phyloP scores from a whole-genome alignment of 2,329 filamentous ascomycete genomes.

The Pseudogymnoascus sp. region DNA sequence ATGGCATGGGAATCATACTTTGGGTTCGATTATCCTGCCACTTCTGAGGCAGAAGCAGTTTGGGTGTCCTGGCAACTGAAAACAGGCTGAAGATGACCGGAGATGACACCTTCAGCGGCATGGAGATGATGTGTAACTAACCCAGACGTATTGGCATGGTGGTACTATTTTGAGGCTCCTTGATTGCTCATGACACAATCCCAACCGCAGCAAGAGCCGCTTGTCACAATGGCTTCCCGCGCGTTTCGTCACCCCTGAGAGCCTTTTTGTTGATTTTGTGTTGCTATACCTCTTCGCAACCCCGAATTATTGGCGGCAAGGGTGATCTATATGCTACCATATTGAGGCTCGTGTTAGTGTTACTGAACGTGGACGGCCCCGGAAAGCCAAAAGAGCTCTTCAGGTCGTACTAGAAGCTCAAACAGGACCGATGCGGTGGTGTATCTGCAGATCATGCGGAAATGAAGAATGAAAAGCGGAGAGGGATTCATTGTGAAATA shows the following conservation, averaged over 20 bases:
- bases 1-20: neutral
- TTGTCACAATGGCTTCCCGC: neutral
- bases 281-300: neutral
- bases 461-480: neutral
- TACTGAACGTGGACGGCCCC: neutral
- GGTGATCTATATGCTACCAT: neutral
- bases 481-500: neutral
- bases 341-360: neutral
- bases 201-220: neutral
- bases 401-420: neutral
- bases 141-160: neutral
- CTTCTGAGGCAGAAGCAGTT: neutral
- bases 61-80: neutral
- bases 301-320: constrained; percentile 1
- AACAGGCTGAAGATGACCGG: neutral
- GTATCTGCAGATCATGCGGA: neutral
- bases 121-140: neutral
- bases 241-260: neutral
- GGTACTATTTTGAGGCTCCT: constrained; percentile 5
- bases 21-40: neutral
- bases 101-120: neutral
- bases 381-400: constrained; percentile 1
- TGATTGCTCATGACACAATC: constrained; percentile 1
- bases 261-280: neutral
- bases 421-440: neutral